Conservation (phyloP, 1,284 basidiomycete species). For the Malassezia furfur region DNA sequence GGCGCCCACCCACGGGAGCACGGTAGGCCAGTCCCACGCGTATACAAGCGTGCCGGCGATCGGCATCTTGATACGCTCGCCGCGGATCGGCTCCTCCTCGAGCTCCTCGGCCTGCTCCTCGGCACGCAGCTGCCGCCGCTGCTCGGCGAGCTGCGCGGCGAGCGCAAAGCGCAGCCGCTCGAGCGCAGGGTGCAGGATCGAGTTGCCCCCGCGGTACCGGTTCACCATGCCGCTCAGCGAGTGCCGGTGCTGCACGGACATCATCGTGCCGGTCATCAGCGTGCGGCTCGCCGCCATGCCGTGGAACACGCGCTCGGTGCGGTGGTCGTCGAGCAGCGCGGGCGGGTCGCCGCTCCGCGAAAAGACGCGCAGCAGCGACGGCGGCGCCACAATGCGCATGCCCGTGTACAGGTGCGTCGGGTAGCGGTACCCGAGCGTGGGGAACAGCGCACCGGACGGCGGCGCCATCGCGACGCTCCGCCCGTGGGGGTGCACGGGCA, state of each 20-base stretch:
- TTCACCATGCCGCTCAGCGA: conserved; percentile 22
- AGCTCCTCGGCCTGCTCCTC: conserved; percentile 12
- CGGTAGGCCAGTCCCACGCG: conserved; percentile 17
- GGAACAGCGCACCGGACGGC: conserved; percentile 29
- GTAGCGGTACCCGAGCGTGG: conserved; percentile 30
- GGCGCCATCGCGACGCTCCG: conserved; percentile 30
- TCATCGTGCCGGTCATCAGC: conserved; percentile 24
- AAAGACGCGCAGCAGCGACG: conserved; percentile 28
- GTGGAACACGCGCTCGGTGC: conserved; percentile 44
- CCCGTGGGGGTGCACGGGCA: conserved; percentile 36
- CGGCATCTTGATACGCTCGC: conserved; percentile 17
- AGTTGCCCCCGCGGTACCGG: conserved; percentile 31
- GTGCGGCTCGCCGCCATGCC: conserved; percentile 35
- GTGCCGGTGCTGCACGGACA: conserved; percentile 27
- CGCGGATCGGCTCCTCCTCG: conserved; percentile 17
- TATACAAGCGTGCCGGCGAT: conserved; percentile 14
- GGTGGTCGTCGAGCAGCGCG: conserved; percentile 38
- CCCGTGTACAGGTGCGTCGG: conserved; percentile 30
- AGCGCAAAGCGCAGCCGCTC: conserved; percentile 20
- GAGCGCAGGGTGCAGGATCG: conserved; percentile 27
- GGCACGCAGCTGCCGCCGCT: conserved; percentile 6
- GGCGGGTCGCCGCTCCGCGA: conserved; percentile 33
- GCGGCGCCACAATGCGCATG: conserved; percentile 27
- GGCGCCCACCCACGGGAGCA: background rate
- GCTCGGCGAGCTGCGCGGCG: conserved; percentile 10